Percentiles rank a stretch among this genome's conserved stretches.
phyloP scores from a whole-genome alignment of 73 alveolate species.

The Blepharisma stoltei region DNA sequence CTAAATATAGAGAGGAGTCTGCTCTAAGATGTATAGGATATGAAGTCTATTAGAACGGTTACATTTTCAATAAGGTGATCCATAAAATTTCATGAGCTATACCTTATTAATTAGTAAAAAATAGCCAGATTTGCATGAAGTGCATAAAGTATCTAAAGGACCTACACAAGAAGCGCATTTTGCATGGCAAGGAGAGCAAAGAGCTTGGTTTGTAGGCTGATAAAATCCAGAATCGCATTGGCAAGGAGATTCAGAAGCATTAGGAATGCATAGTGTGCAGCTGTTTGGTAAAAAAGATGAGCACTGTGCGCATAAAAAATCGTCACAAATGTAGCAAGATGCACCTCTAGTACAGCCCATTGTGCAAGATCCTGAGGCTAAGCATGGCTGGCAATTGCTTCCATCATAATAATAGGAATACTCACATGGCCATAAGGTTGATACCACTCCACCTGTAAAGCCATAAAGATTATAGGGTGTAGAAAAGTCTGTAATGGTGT shows the following conservation, averaged over 20 bases:
- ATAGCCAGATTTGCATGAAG: neutral
- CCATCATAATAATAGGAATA: neutral
- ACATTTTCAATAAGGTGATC: too few relatives aligned
- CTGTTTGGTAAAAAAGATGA: neutral
- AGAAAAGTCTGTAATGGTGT: too few relatives aligned
- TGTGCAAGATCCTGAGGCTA: too few relatives aligned
- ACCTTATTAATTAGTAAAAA: neutral
- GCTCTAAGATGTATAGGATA: too few relatives aligned
- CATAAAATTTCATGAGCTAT: neutral
- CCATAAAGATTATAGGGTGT: too few relatives aligned
- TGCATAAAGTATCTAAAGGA: too few relatives aligned
- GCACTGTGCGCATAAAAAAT: too few relatives aligned
- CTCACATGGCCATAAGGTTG: neutral
- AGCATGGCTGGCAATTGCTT: neutral
- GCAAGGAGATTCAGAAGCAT: conserved; percentile 12
- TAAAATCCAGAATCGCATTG: neutral
- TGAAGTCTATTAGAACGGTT: too few relatives aligned
- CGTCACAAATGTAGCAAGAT: too few relatives aligned
- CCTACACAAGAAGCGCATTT: neutral
- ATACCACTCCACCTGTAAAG: too few relatives aligned
- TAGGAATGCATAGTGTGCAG: neutral
- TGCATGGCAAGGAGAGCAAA: neutral
- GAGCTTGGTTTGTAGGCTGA: neutral
- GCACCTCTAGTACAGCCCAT: too few relatives aligned
- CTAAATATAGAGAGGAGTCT: too few relatives aligned